Percentiles rank a stretch among this genome's conserved stretches.
Conservation (phyloP, 2,329 filamentous ascomycete genomes). For the Dactylellina leptospora region DNA sequence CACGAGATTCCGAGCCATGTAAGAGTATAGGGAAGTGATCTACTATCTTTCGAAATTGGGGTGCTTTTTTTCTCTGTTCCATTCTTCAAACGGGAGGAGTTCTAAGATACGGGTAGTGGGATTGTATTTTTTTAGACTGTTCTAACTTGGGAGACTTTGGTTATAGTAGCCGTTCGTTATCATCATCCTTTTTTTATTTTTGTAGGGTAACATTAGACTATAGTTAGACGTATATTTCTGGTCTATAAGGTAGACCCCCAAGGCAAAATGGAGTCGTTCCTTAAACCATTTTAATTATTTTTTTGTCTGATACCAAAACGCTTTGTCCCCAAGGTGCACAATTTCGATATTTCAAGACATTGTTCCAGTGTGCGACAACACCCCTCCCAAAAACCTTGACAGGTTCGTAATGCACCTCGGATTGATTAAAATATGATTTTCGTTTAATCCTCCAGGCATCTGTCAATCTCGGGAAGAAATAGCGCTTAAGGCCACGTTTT, state of each 20-base stretch:
- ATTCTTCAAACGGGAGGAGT: not conserved
- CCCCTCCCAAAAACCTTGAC: slow-evolving; percentile 2
- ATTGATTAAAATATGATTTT: slow-evolving; percentile 36
- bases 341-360: slow-evolving; percentile 48
- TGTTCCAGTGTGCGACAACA: slow-evolving; percentile 31
- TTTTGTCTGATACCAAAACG: no score
- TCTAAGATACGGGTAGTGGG: slow-evolving; percentile 10
- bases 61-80: not conserved
- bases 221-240: not conserved
- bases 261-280: no score
- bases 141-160: not conserved
- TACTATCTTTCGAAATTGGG: slow-evolving; percentile 23
- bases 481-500: slow-evolving; percentile 53
- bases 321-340: not conserved
- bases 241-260: no score
- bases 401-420: slow-evolving; percentile 10
- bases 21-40: slow-evolving; percentile 50
- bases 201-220: not conserved
- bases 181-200: not conserved
- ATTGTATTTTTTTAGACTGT: no score
- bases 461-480: slow-evolving; percentile 50
- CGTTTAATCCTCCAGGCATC: slow-evolving; percentile 32
- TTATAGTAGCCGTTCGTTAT: not conserved
- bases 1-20: slow-evolving; percentile 29
- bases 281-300: no score